Base-by-base conservation (phyloP, 2,329 filamentous ascomycete genomes). In the Periconia macrospinosa region DNA sequence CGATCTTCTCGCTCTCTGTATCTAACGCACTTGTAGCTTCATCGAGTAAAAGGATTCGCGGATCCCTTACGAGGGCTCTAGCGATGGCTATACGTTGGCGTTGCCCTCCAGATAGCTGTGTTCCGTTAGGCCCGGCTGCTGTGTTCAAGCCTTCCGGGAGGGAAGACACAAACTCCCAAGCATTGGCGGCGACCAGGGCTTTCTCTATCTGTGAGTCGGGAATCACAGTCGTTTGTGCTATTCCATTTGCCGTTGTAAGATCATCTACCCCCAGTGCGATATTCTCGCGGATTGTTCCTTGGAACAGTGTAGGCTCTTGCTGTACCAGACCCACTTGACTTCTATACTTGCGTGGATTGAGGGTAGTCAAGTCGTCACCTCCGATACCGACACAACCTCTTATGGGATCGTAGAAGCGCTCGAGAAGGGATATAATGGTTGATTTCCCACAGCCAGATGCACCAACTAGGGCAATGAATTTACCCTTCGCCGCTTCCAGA, bases 221-320 rank as follows among this genome's bases (percentile, higher is more conserved):
- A 13, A 17, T 23, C 41, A 18, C 41, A 11, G 3, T 17, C 14
- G 8, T 41, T n/a, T 8, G 7, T 7, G 15, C n/a, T 8, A 41
- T 19, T 15, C 40, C 40, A 15, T 41, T n/a, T 7, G 40, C 40
- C 7, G 15, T n/a, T 14, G 47, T 40, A 27, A 14, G 45, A 14
- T 52, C 69, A 1, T 79, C 65, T 5, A 57, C 45, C 40, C 62
- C 66, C 0, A 97, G 81, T 3, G 95, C 74, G 57, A 97, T 90
- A 69, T 97, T 97, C 20, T 96, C 91, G 61, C 82, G 83, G 68
- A 97, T 90, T 0, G 88, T 92, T 44, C 92, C 92, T 71, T 94
- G 90, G 75, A 96, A 96, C 1, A 97, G 78, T 0, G 91, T 95
- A 0, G 92, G 92, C 71, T 97, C 92, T 70, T 97, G 93, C 30